Conservation (phyloP, 345 rosid genomes). For the Linum usitatissimum region DNA sequence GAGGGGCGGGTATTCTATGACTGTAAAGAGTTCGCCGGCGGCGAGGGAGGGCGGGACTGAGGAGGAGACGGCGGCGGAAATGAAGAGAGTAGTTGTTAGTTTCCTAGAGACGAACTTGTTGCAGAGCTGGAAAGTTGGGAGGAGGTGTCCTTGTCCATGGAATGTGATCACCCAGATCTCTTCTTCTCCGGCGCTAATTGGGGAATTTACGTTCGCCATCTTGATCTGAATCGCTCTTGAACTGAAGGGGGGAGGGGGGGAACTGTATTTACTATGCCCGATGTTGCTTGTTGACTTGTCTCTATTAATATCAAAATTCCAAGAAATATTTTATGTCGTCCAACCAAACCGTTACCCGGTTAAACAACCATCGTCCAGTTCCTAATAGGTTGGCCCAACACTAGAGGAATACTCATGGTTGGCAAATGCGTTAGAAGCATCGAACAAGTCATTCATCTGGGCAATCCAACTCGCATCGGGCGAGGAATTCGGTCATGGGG, state of each 20-base stretch:
- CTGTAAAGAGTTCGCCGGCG: neutral
- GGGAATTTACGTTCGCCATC: no score
- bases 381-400: constrained; percentile 26
- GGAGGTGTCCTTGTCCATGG: constrained; percentile 35
- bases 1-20: neutral
- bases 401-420: constrained; percentile 18
- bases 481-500: neutral
- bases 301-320: no score
- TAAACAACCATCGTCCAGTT: no score
- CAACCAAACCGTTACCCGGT: no score
- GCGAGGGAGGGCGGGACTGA: neutral
- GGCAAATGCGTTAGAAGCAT: constrained; percentile 18
- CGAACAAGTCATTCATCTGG: constrained; percentile 22
- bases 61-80: constrained; percentile 23
- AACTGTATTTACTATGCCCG: no score
- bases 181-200: no score
- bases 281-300: no score
- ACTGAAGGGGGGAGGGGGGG: no score
- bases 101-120: constrained; percentile 17
- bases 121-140: constrained; percentile 34
- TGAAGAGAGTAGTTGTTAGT: constrained; percentile 19
- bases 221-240: no score
- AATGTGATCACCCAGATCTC: constrained; percentile 32
- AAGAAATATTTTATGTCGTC: no score
- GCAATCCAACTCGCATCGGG: constrained; percentile 18